phyloP scores from a whole-genome alignment of 2,329 filamentous ascomycete species.

The Plenodomus tracheiphilus region DNA sequence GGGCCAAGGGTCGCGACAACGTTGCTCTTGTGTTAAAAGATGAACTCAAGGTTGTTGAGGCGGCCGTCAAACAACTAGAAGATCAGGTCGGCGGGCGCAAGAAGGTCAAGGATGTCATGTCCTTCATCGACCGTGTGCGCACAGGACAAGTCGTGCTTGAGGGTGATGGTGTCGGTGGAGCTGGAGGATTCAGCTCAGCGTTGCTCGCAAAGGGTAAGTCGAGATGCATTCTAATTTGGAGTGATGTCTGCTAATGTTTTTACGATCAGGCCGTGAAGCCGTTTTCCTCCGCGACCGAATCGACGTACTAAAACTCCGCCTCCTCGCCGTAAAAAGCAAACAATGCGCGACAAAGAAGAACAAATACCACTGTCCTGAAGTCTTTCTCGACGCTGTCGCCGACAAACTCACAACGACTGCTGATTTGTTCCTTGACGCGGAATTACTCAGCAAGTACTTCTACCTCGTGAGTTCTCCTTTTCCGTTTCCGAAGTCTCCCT shows the following conservation, averaged over 20 bases:
- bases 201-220: constrained; percentile 77
- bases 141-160: constrained; percentile 85
- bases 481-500: no score
- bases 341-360: constrained; percentile 83
- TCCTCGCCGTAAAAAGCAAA: constrained; percentile 84
- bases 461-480: constrained; percentile 62
- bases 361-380: constrained; percentile 95
- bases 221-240: constrained; percentile 1
- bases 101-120: constrained; percentile 86
- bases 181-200: constrained; percentile 89
- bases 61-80: constrained; percentile 76
- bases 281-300: constrained; percentile 91
- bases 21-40: constrained; percentile 79
- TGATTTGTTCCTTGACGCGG: constrained; percentile 95
- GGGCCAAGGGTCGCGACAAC: constrained; percentile 82
- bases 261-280: constrained; percentile 75
- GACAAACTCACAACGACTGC: constrained; percentile 93
- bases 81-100: constrained; percentile 75
- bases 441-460: constrained; percentile 95
- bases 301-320: constrained; percentile 86
- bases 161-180: constrained; percentile 79
- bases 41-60: constrained; percentile 82
- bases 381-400: constrained; percentile 96
- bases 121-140: constrained; percentile 86
- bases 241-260: neutral